Percentiles rank a stretch among this genome's conserved stretches.
Evolutionary conservation across 495 filamentous ascomycete genomes (phyloP).

Genomic region (Penicillium dipodomyicola): DNA sequence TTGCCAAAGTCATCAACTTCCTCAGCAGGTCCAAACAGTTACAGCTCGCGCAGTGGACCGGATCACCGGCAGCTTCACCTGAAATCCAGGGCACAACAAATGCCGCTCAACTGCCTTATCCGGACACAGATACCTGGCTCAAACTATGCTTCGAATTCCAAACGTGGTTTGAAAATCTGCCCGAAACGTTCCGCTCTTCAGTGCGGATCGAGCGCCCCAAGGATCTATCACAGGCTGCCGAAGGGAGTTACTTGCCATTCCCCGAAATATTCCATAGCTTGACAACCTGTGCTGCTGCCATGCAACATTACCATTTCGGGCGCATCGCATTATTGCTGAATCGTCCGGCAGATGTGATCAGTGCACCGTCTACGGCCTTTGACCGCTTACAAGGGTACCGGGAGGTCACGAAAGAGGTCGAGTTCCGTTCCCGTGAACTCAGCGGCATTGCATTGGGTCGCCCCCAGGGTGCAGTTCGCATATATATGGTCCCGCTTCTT

Average conservation of each 20-base stretch:
- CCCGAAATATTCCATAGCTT: slow-evolving; percentile 40
- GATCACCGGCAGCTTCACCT: slow-evolving; percentile 18
- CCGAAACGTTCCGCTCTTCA: slow-evolving; percentile 43
- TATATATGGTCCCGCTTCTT: slow-evolving; percentile 40
- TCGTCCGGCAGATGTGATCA: slow-evolving; percentile 35
- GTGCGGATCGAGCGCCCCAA: slow-evolving; percentile 38
- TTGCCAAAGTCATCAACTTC: slow-evolving; percentile 41
- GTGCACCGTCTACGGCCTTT: slow-evolving; percentile 39
- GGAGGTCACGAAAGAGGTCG: slow-evolving; percentile 45
- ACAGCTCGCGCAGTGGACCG: slow-evolving; percentile 38
- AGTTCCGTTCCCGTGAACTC: slow-evolving; percentile 40
- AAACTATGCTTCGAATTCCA: slow-evolving; percentile 41
- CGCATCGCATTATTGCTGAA: slow-evolving; percentile 41
- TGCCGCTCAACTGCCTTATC: slow-evolving; percentile 11
- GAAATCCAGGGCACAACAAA: slow-evolving; percentile 8
- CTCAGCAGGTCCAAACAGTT: slow-evolving; percentile 36
- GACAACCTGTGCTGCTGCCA: slow-evolving; percentile 36
- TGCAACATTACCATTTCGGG: slow-evolving; percentile 46
- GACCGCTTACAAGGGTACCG: slow-evolving; percentile 42
- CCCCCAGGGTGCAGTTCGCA: slow-evolving; percentile 35
- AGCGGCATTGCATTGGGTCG: slow-evolving; percentile 41
- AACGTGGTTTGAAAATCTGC: slow-evolving; percentile 42
- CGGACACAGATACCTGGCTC: slow-evolving; percentile 37
- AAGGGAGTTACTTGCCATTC: slow-evolving; percentile 32
- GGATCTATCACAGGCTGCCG: slow-evolving; percentile 26